A percentile compares a stretch with the other conserved stretches of the same genome.
phyloP scores from a whole-genome alignment of 1,284 basidiomycete genomes.

The Ceratobasidium sp. region DNA sequence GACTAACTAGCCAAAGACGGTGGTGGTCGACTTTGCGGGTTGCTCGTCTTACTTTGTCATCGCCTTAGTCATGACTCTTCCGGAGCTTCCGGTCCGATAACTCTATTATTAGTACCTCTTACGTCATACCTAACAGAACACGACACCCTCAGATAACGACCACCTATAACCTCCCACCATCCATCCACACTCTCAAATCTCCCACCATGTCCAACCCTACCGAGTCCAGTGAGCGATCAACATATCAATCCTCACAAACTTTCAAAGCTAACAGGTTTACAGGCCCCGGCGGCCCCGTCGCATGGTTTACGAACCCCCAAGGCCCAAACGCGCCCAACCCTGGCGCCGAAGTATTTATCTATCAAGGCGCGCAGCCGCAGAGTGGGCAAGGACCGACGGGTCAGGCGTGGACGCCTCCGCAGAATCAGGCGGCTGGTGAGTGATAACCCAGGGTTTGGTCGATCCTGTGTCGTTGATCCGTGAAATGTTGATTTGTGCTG shows the following conservation, averaged over 20 bases:
- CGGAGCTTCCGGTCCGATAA: too few species aligned
- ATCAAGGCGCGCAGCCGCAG: slow-evolving; percentile 27
- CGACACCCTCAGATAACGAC: background rate
- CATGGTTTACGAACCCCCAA: slow-evolving; percentile 28
- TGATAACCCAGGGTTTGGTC: background rate
- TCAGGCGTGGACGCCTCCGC: slow-evolving; percentile 16
- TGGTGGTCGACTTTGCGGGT: too few species aligned
- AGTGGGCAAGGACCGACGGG: slow-evolving; percentile 19
- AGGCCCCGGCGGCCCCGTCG: slow-evolving; percentile 19
- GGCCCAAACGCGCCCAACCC: slow-evolving; percentile 22
- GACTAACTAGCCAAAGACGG: too few species aligned
- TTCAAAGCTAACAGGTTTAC: background rate
- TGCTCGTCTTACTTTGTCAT: too few species aligned
- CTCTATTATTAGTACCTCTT: too few species aligned
- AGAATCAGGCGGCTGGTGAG: slow-evolving; percentile 11
- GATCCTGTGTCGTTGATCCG: too few species aligned
- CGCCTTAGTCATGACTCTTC: too few species aligned
- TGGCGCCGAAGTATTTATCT: background rate
- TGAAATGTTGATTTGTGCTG: background rate
- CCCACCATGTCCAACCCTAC: background rate
- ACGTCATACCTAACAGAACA: background rate
- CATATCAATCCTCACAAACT: background rate
- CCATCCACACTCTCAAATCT: background rate
- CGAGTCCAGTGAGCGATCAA: background rate
- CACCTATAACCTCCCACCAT: background rate